Percentiles rank a stretch among this genome's conserved stretches.
Evolutionary conservation across 2,329 filamentous ascomycete species (phyloP).

Genomic region (Pezicula radicicola): DNA sequence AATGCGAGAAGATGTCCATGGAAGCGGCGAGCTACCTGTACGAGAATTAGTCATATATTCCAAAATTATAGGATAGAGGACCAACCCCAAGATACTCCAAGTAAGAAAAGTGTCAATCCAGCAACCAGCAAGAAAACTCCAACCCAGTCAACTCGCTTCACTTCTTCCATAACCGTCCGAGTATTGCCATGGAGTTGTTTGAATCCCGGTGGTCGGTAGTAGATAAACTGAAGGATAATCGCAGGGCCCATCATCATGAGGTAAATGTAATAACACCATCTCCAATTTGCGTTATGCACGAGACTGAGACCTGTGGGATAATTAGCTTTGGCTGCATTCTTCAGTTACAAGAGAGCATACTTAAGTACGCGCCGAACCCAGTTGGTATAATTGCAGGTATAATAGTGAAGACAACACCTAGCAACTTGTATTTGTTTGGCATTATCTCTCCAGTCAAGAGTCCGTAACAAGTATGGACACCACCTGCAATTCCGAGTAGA

Average conservation of each 20-base stretch:
- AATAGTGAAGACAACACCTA: slow-evolving; percentile 14
- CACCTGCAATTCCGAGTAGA: slow-evolving; percentile 26
- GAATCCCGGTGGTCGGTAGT: slow-evolving; percentile 35
- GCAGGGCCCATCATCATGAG: slow-evolving; percentile 33
- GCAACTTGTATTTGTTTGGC: slow-evolving; percentile 36
- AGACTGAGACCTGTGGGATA: slow-evolving; percentile 11
- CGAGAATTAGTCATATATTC: no score
- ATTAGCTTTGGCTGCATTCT: no score
- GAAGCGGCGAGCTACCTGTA: not conserved
- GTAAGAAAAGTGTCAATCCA: slow-evolving; percentile 24
- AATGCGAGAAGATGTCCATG: slow-evolving; percentile 15
- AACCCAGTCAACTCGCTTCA: slow-evolving; percentile 26
- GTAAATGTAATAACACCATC: slow-evolving; percentile 39
- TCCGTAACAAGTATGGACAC: slow-evolving; percentile 25
- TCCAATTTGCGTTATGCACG: slow-evolving; percentile 25
- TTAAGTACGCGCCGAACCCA: slow-evolving; percentile 8
- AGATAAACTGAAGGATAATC: slow-evolving; percentile 33
- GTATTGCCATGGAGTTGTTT: not conserved
- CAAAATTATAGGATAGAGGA: slow-evolving; percentile 10
- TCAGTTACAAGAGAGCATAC: slow-evolving; percentile 16
- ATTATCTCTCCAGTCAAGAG: slow-evolving; percentile 35
- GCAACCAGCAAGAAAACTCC: slow-evolving; percentile 24
- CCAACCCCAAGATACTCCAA: slow-evolving; percentile 27
- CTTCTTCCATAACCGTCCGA: slow-evolving; percentile 21
- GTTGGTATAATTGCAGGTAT: slow-evolving; percentile 19